Base-by-base conservation (phyloP, 2,329 filamentous ascomycete species). In the Podosphaera xanthii region DNA sequence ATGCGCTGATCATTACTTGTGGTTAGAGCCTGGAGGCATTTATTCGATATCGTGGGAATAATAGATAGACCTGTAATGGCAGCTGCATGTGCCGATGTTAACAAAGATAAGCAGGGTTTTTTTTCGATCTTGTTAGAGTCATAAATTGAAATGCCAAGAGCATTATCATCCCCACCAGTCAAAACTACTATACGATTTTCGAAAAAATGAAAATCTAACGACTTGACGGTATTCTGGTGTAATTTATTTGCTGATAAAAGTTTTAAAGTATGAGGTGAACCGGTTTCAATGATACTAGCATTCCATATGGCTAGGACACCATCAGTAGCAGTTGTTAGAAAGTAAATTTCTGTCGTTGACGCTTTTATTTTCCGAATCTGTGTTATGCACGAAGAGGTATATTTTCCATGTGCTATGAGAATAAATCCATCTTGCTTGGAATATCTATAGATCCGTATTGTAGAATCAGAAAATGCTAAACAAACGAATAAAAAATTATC, bases 151-250 rank as follows among this genome's bases (percentile, higher is more conserved):
- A 87, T 66, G 0, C 78, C 83, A 0, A 97, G 70, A 2, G 84
- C 84, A 62, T 92, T 92, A 70, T 97, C 92, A 65, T 98, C 92
- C 31, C 92, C 89, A 34, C 87, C 88, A 0, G 87, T 89, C 3
- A 87, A 69, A 22, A 94, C 67, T 0, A 86, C 62, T 35, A 65
- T 53, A 1, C 69, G 60, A 3, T 71, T 58, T 60, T 77, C 68
- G 0, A 70, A 66, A 2, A 46, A 55, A 2, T 49, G 36, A 22
- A 80, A 61, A 61, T 77, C 77, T 2, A 85, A 71, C 30, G 75
- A 73, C 69, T 95, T 94, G 68, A 96, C 80, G 57, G 83, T 82
- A 69, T 79, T 94, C 65, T 94, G 88, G 67, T 97, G 92, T 33
- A 91, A 69, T 58, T 72, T 74, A 56, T 72, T 69, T 8, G 60